These are phyloP conservation scores for Neurospora tetrasperma DNA, from an alignment of 495 filamentous ascomycete genomes.

Conservation along the genomic window DNA sequence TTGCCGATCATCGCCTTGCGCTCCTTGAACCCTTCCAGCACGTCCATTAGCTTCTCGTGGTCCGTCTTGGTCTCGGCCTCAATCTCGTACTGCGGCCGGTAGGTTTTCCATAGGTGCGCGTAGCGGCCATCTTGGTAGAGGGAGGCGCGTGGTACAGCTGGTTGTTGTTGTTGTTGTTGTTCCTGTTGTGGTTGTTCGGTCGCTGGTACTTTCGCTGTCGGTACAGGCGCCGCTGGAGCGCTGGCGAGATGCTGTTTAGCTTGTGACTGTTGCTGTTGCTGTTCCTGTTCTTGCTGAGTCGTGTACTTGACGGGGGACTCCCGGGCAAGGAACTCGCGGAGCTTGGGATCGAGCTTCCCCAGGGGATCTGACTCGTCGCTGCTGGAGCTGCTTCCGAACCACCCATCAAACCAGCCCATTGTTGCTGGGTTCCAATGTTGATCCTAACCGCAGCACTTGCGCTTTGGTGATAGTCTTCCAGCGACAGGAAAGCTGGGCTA, in stretches of 20 bases:
- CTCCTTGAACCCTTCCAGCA: slow-evolving; percentile 75
- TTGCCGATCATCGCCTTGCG: slow-evolving; percentile 66
- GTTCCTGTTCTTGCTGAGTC: slow-evolving; percentile 9
- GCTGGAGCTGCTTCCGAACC: slow-evolving; percentile 24
- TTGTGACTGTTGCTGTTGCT: slow-evolving; percentile 8
- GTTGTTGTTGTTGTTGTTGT: not conserved
- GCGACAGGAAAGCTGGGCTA: not conserved
- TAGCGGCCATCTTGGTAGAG: slow-evolving; percentile 73
- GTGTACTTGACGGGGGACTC: slow-evolving; percentile 72
- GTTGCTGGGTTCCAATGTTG: not conserved
- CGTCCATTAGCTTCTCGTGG: slow-evolving; percentile 60
- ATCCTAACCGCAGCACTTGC: not conserved
- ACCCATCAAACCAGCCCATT: slow-evolving; percentile 64
- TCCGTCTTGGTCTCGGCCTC: slow-evolving; percentile 56
- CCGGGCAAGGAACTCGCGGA: slow-evolving; percentile 74
- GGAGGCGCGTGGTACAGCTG: slow-evolving; percentile 26
- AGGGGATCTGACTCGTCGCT: slow-evolving; percentile 53
- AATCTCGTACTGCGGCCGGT: slow-evolving; percentile 54
- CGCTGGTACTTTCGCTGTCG: not conserved
- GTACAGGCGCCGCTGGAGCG: not conserved
- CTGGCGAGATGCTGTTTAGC: not conserved
- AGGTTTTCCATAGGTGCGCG: slow-evolving; percentile 85
- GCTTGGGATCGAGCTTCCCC: slow-evolving; percentile 69
- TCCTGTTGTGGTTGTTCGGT: not conserved
- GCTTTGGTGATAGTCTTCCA: not conserved